Evolutionary conservation across 345 rosid genomes (phyloP).

Genomic region (Hibiscus syriacus): DNA sequence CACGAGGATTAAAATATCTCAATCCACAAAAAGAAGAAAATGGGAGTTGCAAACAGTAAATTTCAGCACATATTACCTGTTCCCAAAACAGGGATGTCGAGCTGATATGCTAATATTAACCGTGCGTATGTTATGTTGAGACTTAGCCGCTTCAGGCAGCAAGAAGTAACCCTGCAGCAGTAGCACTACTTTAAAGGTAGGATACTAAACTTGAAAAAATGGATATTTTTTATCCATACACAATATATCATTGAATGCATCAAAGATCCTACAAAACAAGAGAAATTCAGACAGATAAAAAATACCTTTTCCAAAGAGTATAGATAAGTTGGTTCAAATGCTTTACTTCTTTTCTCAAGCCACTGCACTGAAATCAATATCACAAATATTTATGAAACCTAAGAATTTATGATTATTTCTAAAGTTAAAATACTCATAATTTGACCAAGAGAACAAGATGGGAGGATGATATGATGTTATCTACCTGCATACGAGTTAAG

Average conservation of each 20-base stretch:
- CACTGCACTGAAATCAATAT: constrained; percentile 55
- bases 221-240: not conserved
- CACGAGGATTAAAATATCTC: not conserved
- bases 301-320: constrained; percentile 92
- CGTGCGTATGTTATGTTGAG: constrained; percentile 76
- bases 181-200: not conserved
- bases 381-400: constrained; percentile 1
- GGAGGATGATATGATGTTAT: not conserved
- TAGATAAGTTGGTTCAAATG: constrained; percentile 81
- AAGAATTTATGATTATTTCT: not conserved
- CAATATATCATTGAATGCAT: not conserved
- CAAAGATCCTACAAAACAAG: not conserved
- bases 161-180: constrained; percentile 74
- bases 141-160: constrained; percentile 83
- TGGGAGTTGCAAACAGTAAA: not conserved
- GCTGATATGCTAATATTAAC: constrained; percentile 83
- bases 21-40: not conserved
- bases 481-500: constrained; percentile 75
- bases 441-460: not conserved
- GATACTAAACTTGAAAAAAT: not conserved
- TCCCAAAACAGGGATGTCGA: constrained; percentile 92
- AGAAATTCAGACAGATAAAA: constrained; percentile 4
- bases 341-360: constrained; percentile 75
- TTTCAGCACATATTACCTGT: constrained; percentile 55
- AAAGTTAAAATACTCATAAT: not conserved